phyloP scores from a whole-genome alignment of 495 filamentous ascomycete genomes.

The Xylaria acuta region DNA sequence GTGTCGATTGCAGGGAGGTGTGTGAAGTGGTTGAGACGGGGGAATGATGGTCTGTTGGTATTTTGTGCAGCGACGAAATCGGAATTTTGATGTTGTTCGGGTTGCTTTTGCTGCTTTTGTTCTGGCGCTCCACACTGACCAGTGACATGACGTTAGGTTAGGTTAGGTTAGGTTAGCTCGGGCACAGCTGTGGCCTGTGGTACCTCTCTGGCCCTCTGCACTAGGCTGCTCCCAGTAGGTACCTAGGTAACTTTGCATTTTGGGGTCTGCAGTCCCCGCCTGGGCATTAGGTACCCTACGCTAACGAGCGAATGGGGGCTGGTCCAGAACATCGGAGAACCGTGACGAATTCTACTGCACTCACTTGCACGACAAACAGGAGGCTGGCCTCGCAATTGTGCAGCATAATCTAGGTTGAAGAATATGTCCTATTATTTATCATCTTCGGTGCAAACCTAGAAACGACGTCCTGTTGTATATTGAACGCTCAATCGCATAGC shows the following conservation, averaged over 20 bases:
- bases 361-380: not conserved
- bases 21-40: slow-evolving; percentile 5
- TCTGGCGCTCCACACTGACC: not conserved
- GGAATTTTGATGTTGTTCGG: slow-evolving; percentile 19
- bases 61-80: slow-evolving; percentile 23
- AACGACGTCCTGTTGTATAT: not conserved
- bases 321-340: slow-evolving; percentile 19
- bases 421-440: not conserved
- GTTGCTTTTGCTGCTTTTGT: slow-evolving; percentile 9
- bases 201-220: not conserved
- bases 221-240: not conserved
- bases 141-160: slow-evolving; percentile 10
- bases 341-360: slow-evolving; percentile 21
- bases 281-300: not conserved
- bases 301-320: not conserved
- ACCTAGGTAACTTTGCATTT: not conserved
- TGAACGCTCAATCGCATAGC: not conserved
- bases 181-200: not conserved
- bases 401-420: not conserved
- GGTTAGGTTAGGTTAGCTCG: slow-evolving; percentile 3
- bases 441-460: not conserved
- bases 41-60: not conserved
- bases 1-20: not conserved
- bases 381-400: not conserved
- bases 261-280: not conserved